Conservation (phyloP, 73 alveolate genomes). For the Uronychia setigera region DNA sequence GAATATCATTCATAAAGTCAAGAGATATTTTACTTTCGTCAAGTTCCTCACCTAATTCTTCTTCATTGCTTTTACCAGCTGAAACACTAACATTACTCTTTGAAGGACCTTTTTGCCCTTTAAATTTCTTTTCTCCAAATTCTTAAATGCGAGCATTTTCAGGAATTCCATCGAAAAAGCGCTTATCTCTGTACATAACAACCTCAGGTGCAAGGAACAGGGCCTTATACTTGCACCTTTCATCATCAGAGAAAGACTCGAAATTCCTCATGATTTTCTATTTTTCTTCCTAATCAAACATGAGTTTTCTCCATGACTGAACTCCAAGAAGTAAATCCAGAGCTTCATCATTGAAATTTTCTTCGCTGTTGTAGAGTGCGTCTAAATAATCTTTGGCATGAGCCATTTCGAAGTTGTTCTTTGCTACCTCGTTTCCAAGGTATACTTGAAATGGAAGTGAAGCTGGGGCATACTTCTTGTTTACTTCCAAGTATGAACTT, state of each 20-base stretch:
- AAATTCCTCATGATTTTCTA: background rate
- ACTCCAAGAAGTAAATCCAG: slow-evolving; percentile 52
- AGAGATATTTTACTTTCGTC: too few species aligned
- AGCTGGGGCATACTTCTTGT: slow-evolving; percentile 37
- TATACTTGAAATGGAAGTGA: slow-evolving; percentile 42
- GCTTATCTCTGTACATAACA: too few species aligned
- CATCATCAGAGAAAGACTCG: background rate
- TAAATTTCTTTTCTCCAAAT: too few species aligned
- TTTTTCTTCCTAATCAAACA: slow-evolving; percentile 6
- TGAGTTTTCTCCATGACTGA: slow-evolving; percentile 41
- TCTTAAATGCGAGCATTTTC: too few species aligned
- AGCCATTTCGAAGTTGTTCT: slow-evolving; percentile 20
- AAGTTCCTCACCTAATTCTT: too few species aligned
- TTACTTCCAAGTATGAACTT: slow-evolving; percentile 29
- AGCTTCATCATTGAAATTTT: background rate
- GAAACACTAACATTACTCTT: too few species aligned
- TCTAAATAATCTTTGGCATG: slow-evolving; percentile 49
- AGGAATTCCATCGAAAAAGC: too few species aligned
- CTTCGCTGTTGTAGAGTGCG: slow-evolving; percentile 6
- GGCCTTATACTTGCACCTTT: background rate
- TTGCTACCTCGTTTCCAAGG: slow-evolving; percentile 40
- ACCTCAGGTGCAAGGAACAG: background rate
- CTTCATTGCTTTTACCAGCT: too few species aligned
- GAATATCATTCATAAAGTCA: too few species aligned
- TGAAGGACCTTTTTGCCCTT: too few species aligned